Conservation (phyloP, 345 rosid species). For the Hibiscus trionum region DNA sequence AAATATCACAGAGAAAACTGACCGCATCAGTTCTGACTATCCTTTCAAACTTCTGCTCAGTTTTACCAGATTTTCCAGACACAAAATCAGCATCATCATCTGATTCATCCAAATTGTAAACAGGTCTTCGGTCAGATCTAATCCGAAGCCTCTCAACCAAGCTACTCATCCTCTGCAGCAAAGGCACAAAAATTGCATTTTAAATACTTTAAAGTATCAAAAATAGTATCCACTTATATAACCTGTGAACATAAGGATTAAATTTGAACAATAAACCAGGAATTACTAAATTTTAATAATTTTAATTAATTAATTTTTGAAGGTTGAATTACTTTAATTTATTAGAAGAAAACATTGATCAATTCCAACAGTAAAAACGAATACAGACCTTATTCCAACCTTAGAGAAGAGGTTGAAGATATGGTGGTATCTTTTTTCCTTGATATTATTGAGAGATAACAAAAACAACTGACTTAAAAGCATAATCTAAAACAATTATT, state of each 20-base stretch:
- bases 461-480: not conserved
- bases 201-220: not conserved
- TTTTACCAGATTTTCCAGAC: slow-evolving; percentile 39
- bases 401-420: not conserved
- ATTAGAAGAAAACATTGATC: not conserved
- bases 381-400: not conserved
- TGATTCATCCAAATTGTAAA: slow-evolving; percentile 82
- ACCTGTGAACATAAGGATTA: not conserved
- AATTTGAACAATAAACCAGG: not conserved
- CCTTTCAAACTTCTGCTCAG: slow-evolving; percentile 48
- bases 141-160: slow-evolving; percentile 91
- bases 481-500: not conserved
- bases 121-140: slow-evolving; percentile 75
- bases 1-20: slow-evolving; percentile 17
- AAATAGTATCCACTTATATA: not conserved
- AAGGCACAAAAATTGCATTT: not conserved
- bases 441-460: not conserved
- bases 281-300: too few species aligned
- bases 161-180: slow-evolving; percentile 88
- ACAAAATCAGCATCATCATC: slow-evolving; percentile 80
- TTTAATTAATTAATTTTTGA: too few species aligned
- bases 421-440: not conserved
- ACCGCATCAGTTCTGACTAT: slow-evolving; percentile 81
- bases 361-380: not conserved
- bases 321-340: not conserved